Evolutionary conservation across 345 rosid species (phyloP), one percentile per base, ranked within the genome.

Genomic region (Stellera chamaejasme): DNA sequence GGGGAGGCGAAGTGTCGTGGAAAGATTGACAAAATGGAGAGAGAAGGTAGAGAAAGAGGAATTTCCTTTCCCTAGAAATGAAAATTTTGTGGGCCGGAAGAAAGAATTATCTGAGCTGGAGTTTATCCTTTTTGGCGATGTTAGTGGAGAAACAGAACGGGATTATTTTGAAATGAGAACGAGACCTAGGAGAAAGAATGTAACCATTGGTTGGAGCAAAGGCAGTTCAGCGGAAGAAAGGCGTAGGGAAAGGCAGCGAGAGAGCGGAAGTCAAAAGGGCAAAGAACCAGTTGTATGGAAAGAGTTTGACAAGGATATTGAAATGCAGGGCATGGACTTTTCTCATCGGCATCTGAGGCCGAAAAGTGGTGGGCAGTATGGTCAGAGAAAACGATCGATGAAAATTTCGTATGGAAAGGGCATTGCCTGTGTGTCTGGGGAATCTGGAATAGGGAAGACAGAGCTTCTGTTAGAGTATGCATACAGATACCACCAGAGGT

Each of bases 391-490:
- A 78, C 75, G 82, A 58, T 77, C 97, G 3, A 66, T 64, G 6
- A 89, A 85, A 63, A 52, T 80, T 55, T 62, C 75, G 32, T 87
- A 89, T 4, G 96, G 99, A 27, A 93, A 87, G 71, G 99, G 99
- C 2, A 69, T 93, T 47, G 96, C 97, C 39, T 87, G 97, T 26
- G 79, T 93, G 13, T 76, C 96, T 0, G 99, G 99, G 27, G 96
- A 89, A 26, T 82, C 88, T 0, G 99, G 99, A 55, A 89, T 93
- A 2, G 99, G 99, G 26, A 93, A 93, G 56, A 93, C 99, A 0
- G 97, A 93, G 74, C 90, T 93, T 74, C 96, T 89, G 75, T 84
- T 93, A 42, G 99, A 93, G 62, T 89, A 80, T 63, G 96, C 88
- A 12, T 83, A 93, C 66, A 56, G 82, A 76, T 77, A 84, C 69